Conservation (phyloP, 2,329 filamentous ascomycete species). For the Diplodia intermedia region DNA sequence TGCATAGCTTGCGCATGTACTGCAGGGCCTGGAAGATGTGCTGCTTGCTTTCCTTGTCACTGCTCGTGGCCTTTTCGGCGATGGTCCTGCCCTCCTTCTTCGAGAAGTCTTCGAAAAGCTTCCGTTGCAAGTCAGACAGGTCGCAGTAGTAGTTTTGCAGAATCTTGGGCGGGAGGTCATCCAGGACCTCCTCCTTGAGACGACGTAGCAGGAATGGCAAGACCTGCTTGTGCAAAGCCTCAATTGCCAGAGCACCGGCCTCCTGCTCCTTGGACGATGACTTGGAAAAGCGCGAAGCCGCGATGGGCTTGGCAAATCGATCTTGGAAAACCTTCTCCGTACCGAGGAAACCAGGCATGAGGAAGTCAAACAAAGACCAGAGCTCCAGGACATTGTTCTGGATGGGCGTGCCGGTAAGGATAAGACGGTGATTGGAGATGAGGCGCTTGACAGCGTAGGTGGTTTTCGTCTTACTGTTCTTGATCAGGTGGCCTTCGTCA, state of each 20-base stretch:
- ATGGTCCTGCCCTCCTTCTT: conserved; percentile 92
- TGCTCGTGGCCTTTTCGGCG: conserved; percentile 77
- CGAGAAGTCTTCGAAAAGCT: conserved; percentile 94
- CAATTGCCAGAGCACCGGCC: conserved; percentile 91
- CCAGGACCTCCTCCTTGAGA: conserved; percentile 95
- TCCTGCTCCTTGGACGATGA: conserved; percentile 99
- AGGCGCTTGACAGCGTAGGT: conserved; percentile 90
- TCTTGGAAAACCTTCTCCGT: conserved; percentile 97
- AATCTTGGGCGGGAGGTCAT: conserved; percentile 97
- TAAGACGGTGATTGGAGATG: conserved; percentile 89
- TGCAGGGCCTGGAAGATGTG: conserved; percentile 99
- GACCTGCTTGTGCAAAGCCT: conserved; percentile 98
- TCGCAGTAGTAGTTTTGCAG: conserved; percentile 99
- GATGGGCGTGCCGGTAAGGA: conserved; percentile 95
- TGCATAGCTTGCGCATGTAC: conserved; percentile 99
- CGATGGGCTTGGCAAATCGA: conserved; percentile 92
- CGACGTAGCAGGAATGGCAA: conserved; percentile 94
- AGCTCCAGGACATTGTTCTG: conserved; percentile 97
- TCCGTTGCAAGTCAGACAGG: conserved; percentile 90
- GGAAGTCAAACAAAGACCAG: conserved; percentile 97
- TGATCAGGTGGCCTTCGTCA: conserved; percentile 97
- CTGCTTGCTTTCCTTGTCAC: conserved; percentile 90
- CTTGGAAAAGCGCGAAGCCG: conserved; percentile 92
- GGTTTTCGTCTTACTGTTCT: conserved; percentile 97
- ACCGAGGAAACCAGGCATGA: conserved; percentile 98